A percentile compares a stretch with the other conserved stretches of the same genome.
Evolutionary conservation across 2,329 filamentous ascomycete genomes (phyloP).

Genomic region (Onygenales sp.): DNA sequence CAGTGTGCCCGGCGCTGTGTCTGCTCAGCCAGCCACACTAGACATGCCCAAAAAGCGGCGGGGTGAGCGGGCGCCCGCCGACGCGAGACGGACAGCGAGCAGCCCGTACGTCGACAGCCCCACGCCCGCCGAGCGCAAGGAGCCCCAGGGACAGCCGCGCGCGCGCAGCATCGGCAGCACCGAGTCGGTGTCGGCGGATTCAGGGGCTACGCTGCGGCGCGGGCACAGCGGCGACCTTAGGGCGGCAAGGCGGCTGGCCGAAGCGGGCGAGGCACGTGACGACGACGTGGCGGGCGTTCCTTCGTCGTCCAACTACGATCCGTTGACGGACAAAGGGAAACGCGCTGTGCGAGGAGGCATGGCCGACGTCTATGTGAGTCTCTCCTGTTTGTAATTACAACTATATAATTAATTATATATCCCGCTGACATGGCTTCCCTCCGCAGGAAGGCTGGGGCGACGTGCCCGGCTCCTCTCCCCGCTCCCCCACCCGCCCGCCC

Average conservation of each 20-base stretch:
- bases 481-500: conserved; percentile 81
- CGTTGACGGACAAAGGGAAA: conserved; percentile 79
- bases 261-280: conserved; percentile 15
- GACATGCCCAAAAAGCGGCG: conserved; percentile 22
- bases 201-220: conserved; percentile 71
- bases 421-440: conserved; percentile 6
- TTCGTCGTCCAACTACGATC: conserved; percentile 54
- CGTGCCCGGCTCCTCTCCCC: conserved; percentile 63
- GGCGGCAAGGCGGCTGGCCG: conserved; percentile 49
- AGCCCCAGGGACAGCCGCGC: conserved; percentile 43
- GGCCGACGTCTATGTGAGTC: conserved; percentile 88
- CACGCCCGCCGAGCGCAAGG: conserved; percentile 40
- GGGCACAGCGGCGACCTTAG: conserved; percentile 49
- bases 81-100: conserved; percentile 18
- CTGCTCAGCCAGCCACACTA: conserved; percentile 11
- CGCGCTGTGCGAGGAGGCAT: conserved; percentile 67
- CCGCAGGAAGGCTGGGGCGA: conserved; percentile 85
- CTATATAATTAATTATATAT: not conserved
- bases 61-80: conserved; percentile 6
- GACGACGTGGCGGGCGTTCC: conserved; percentile 26
- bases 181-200: conserved; percentile 52
- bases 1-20: conserved; percentile 4
- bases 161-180: conserved; percentile 51
- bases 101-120: conserved; percentile 29
- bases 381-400: conserved; percentile 6